Evolutionary conservation across 371 early-diverging fungal genomes (phyloP), one percentile per base, ranked within the genome.

Genomic region (Rhizopus arrhizus): DNA sequence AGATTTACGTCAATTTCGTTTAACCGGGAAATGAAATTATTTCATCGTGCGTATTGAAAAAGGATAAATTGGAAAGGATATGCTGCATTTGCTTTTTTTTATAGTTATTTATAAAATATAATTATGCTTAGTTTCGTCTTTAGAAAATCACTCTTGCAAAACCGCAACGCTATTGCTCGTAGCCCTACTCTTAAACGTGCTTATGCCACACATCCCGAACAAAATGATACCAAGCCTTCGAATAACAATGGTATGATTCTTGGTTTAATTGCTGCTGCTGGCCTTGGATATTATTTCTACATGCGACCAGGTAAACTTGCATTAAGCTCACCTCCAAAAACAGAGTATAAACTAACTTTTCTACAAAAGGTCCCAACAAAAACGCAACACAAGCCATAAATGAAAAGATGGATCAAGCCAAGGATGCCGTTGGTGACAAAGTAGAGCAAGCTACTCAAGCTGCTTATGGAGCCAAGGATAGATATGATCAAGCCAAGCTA

Each of bases 171-270:
- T 4, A 1, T 43, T 43, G 11, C 43, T 15, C 43, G 43, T 1
- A 43, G 4, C 15, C 15, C 13, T 13, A 15, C 43, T 43, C 43
- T 43, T n/a, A 43, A 15, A 43, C 43, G 43, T 43, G n/a, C 7
- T n/a, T 43, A 13, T 43, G 43, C 43, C 43, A 43, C 43, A 43
- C 43, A 43, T 15, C 43, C 43, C n/a, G 43, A 43, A 43, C 43
- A 43, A 15, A 43, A 43, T 5, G 43, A 43, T 13, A 15, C 43
- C 7, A 43, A 43, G 43, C 15, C 43, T 15, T 43, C 43, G n/a
- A 43, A 15, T 15, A 13, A 2, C 5, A 43, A 43, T 15, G 43
- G 43, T 2, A 43, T 43, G 43, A 43, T 43, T n/a, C 15, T 43
- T 0, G 43, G 43, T 11, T 43, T 43, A n/a, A 11, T 43, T 13